Evolutionary conservation across 2,329 filamentous ascomycete species (phyloP).

Genomic region (Paracoccidioides brasiliensis): DNA sequence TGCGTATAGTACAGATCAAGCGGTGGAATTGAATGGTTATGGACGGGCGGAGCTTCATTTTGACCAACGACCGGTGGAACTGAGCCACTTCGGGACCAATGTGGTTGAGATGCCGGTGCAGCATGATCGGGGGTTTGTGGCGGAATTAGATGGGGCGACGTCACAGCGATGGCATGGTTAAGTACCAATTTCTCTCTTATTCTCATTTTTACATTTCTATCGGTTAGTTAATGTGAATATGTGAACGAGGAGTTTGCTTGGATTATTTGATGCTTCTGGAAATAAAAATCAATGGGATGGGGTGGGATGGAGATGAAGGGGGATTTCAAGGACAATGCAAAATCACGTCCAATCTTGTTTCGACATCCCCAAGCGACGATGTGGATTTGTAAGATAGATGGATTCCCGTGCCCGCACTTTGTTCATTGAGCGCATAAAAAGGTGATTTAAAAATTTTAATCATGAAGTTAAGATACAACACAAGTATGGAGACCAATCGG

Average conservation of each 20-base stretch:
- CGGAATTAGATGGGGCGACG: background rate
- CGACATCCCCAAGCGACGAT: too few species aligned
- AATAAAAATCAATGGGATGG: too few species aligned
- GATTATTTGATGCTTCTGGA: too few species aligned
- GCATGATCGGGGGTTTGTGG: background rate
- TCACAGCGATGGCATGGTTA: background rate
- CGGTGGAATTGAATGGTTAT: background rate
- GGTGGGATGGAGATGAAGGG: too few species aligned
- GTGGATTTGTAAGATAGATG: too few species aligned
- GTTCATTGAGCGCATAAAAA: too few species aligned
- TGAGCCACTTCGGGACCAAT: background rate
- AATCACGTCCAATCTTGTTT: too few species aligned
- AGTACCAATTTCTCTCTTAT: background rate
- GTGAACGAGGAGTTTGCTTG: background rate
- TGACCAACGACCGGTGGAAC: background rate
- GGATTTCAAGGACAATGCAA: too few species aligned
- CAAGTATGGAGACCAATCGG: too few species aligned
- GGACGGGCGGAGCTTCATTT: background rate
- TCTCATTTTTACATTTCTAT: background rate
- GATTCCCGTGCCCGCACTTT: too few species aligned
- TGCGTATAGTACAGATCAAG: background rate
- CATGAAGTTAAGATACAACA: too few species aligned
- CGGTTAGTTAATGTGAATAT: background rate
- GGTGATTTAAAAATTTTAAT: too few species aligned
- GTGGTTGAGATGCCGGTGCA: background rate